These are phyloP conservation scores for Psilocybe subaeruginosa DNA, from an alignment of 768 basidiomycete genomes.

Conservation along the genomic window DNA sequence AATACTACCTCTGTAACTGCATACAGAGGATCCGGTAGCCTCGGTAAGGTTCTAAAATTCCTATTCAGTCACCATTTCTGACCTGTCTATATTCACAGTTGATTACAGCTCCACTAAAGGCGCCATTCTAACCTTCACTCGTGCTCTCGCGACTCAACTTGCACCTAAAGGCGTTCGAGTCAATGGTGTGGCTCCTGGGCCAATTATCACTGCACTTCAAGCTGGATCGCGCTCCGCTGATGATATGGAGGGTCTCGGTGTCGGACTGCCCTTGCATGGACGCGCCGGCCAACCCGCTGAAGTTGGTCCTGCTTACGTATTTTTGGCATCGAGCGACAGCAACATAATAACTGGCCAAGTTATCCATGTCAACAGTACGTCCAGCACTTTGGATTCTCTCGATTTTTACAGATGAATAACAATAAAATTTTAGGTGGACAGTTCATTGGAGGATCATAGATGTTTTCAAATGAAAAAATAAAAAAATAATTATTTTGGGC, in stretches of 20 bases:
- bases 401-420: not conserved
- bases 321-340: conserved; percentile 49
- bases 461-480: not conserved
- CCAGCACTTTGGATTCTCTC: not conserved
- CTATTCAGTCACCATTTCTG: not conserved
- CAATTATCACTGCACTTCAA: conserved; percentile 58
- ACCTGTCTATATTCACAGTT: conserved; percentile 17
- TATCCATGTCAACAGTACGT: conserved; percentile 38
- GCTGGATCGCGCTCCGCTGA: conserved; percentile 55
- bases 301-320: conserved; percentile 54
- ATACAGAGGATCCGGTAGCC: conserved; percentile 38
- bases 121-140: conserved; percentile 59
- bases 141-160: conserved; percentile 53
- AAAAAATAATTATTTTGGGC: not conserved
- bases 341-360: conserved; percentile 43
- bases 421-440: conserved; percentile 19
- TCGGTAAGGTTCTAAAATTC: conserved; percentile 25
- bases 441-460: conserved; percentile 26
- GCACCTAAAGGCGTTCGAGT: conserved; percentile 61
- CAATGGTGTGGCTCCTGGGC: conserved; percentile 56
- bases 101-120: conserved; percentile 67
- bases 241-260: conserved; percentile 57
- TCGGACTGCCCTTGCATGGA: conserved; percentile 52
- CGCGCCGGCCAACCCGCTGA: conserved; percentile 56
- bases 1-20: conserved; percentile 64